phyloP scores from a whole-genome alignment of 345 rosid species.

The Lepidium didymum region DNA sequence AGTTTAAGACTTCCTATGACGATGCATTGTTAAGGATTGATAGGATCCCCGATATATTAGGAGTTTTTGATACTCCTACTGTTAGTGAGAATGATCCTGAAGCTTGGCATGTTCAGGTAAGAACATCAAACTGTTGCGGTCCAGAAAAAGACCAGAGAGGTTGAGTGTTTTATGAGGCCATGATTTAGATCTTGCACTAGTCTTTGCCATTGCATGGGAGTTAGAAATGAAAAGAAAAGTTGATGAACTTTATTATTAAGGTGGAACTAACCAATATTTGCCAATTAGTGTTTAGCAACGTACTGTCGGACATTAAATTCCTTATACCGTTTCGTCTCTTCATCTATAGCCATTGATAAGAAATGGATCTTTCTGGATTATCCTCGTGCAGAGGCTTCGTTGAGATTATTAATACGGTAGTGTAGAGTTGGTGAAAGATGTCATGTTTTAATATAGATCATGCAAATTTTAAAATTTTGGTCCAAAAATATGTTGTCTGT shows the following conservation, averaged over 20 bases:
- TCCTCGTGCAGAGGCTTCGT: background rate
- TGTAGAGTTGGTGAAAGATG: background rate
- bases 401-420: background rate
- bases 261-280: background rate
- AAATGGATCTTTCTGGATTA: background rate
- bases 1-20: constrained; percentile 47
- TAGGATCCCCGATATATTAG: constrained; percentile 67
- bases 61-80: constrained; percentile 42
- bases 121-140: background rate
- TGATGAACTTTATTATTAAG: background rate
- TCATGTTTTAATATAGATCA: background rate
- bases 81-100: constrained; percentile 47
- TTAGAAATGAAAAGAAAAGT: constrained; percentile 3
- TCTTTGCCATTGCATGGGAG: constrained; percentile 7
- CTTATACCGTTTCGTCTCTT: background rate
- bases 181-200: background rate
- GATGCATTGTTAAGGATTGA: constrained; percentile 74
- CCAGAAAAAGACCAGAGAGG: background rate
- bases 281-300: background rate
- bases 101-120: constrained; percentile 86
- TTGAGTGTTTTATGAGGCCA: background rate
- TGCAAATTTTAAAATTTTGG: background rate
- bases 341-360: background rate
- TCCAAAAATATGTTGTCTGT: background rate
- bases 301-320: background rate